Conservation (phyloP, 2,329 filamentous ascomycete species). For the Colletotrichum horii region DNA sequence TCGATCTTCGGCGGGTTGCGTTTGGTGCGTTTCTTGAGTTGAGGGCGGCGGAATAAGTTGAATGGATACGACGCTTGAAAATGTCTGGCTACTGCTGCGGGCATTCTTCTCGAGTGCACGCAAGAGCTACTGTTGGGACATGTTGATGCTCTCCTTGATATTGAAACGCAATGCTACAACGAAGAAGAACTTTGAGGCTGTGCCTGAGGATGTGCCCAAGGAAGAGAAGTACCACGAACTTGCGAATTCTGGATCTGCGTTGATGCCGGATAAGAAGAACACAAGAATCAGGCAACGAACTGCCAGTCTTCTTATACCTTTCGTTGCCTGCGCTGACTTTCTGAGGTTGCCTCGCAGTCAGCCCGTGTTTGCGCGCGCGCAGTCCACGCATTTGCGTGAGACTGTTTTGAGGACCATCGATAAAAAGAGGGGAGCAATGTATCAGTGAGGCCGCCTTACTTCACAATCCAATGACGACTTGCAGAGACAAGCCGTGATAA, state of each 20-base stretch:
- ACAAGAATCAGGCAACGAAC: not conserved
- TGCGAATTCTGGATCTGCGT: not conserved
- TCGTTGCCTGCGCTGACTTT: not conserved
- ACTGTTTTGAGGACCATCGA: not conserved
- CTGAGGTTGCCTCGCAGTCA: not conserved
- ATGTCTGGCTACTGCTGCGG: not conserved
- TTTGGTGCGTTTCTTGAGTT: not conserved
- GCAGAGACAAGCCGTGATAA: not conserved
- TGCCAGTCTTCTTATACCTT: not conserved
- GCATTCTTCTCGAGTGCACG: conserved; percentile 9
- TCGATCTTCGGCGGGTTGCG: not conserved
- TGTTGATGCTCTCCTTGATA: conserved; percentile 2
- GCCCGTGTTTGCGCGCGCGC: not conserved
- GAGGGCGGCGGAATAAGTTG: not conserved
- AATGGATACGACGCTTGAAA: not conserved
- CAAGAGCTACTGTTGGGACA: not conserved
- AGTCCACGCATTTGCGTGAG: conserved; percentile 5
- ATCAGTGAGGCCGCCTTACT: not conserved
- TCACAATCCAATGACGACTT: not conserved
- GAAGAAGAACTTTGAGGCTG: not conserved
- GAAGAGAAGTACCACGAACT: not conserved
- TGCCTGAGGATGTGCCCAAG: not conserved
- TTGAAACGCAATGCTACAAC: not conserved
- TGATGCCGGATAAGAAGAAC: not conserved
- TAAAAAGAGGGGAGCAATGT: not conserved